These are phyloP conservation scores for Hyparrhenia diplandra DNA, from an alignment of 176 grass and related monocot genomes.

Conservation along the genomic window DNA sequence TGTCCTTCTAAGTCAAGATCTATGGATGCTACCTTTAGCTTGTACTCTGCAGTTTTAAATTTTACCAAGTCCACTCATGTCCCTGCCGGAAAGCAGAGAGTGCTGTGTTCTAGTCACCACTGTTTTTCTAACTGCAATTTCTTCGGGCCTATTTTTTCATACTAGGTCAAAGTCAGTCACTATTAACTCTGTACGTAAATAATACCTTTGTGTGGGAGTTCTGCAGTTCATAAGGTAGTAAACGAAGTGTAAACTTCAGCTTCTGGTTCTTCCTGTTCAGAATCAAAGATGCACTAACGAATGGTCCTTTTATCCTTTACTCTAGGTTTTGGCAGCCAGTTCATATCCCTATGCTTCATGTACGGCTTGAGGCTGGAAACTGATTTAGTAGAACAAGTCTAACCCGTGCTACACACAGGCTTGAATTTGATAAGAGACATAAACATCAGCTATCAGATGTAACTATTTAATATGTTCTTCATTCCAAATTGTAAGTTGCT, in stretches of 20 bases:
- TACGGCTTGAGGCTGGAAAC: not conserved
- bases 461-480: not conserved
- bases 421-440: not conserved
- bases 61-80: not conserved
- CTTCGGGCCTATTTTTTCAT: too few relatives aligned
- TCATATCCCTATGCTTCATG: not conserved
- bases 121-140: not conserved
- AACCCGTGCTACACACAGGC: not conserved
- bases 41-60: not conserved
- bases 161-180: too few relatives aligned
- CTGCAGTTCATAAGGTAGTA: too few relatives aligned
- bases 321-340: not conserved
- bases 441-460: not conserved
- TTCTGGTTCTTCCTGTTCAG: too few relatives aligned
- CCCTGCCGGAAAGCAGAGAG: not conserved
- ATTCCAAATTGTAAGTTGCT: not conserved
- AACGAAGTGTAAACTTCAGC: too few relatives aligned
- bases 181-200: too few relatives aligned
- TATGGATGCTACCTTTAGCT: too few relatives aligned
- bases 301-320: too few relatives aligned
- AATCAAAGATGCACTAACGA: too few relatives aligned
- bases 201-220: too few relatives aligned
- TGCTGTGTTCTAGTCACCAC: too few relatives aligned
- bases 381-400: not conserved
- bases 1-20: too few relatives aligned